Evolutionary conservation across 768 basidiomycete genomes (phyloP).

Genomic region (Dendrothele bispora): DNA sequence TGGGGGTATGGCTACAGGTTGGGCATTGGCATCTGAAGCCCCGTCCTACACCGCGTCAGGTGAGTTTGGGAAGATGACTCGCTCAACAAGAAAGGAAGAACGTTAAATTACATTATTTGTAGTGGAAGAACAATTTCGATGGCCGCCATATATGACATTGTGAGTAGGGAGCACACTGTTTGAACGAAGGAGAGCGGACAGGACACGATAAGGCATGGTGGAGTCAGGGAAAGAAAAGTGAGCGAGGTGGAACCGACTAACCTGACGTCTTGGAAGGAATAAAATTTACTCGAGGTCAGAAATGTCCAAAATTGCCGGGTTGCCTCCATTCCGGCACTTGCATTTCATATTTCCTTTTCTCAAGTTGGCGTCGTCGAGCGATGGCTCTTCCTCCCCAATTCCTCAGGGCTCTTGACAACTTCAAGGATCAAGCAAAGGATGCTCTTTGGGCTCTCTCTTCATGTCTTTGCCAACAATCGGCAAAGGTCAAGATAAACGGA

Average conservation of each 20-base stretch:
- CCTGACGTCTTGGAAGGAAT: background rate
- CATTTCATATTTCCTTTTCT: background rate
- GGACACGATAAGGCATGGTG: background rate
- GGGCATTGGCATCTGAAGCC: too few relatives aligned
- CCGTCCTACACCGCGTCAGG: background rate
- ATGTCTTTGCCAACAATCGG: constrained; percentile 67
- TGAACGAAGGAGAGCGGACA: background rate
- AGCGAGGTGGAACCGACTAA: background rate
- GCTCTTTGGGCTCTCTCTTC: constrained; percentile 80
- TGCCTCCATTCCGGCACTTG: background rate
- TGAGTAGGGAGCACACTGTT: background rate
- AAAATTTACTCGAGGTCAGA: too few relatives aligned
- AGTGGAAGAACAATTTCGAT: constrained; percentile 2
- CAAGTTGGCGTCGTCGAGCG: background rate
- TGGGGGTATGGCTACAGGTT: constrained; percentile 2
- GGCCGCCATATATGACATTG: background rate
- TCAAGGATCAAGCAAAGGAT: constrained; percentile 79
- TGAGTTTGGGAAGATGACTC: too few relatives aligned
- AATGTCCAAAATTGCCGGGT: too few relatives aligned
- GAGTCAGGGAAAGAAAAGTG: background rate
- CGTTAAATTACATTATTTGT: too few relatives aligned
- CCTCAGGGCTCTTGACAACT: constrained; percentile 42
- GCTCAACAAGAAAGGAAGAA: too few relatives aligned
- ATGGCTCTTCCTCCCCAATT: background rate
- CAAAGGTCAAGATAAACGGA: constrained; percentile 94